Conservation (phyloP, 805 yeast genomes). For the Lachancea kluyveri region DNA sequence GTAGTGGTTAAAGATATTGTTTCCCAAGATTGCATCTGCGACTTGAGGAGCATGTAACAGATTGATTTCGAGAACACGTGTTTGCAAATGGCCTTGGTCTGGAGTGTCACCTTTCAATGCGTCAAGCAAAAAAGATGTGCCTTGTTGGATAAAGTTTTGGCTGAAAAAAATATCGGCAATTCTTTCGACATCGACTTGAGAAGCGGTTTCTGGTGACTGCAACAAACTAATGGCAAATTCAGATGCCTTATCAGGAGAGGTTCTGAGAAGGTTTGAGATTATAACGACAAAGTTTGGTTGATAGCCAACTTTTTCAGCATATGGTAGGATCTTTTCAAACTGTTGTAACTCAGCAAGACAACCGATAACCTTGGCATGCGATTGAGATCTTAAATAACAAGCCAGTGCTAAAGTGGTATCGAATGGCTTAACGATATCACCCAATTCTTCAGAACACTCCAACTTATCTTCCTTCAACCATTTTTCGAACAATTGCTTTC, state of each 20-base stretch:
- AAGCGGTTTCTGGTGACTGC: constrained; percentile 51
- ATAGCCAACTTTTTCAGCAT: constrained; percentile 82
- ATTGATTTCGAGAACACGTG: constrained; percentile 88
- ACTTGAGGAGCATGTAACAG: constrained; percentile 97
- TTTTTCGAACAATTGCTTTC: constrained; percentile 88
- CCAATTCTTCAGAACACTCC: constrained; percentile 93
- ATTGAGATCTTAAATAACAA: constrained; percentile 77
- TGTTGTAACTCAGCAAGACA: constrained; percentile 93
- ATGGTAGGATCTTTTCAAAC: constrained; percentile 92
- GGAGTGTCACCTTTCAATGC: constrained; percentile 92
- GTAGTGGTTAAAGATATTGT: constrained; percentile 90
- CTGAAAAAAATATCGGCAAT: constrained; percentile 91
- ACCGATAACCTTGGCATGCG: constrained; percentile 84
- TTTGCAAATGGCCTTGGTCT: constrained; percentile 92
- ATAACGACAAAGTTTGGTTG: constrained; percentile 85
- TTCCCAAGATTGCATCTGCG: constrained; percentile 97
- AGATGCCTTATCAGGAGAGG: constrained; percentile 96
- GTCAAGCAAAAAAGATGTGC: constrained; percentile 93
- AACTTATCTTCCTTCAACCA: constrained; percentile 95
- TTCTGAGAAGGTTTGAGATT: constrained; percentile 84
- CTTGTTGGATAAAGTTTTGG: constrained; percentile 93
- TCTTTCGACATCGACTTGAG: constrained; percentile 70
- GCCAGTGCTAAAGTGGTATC: constrained; percentile 85
- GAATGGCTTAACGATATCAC: constrained; percentile 88
- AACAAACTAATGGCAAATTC: constrained; percentile 90